A percentile compares a stretch with the other conserved stretches of the same genome.
Conservation (phyloP, 257 asterid genomes). For the Hygrophila difformis region DNA sequence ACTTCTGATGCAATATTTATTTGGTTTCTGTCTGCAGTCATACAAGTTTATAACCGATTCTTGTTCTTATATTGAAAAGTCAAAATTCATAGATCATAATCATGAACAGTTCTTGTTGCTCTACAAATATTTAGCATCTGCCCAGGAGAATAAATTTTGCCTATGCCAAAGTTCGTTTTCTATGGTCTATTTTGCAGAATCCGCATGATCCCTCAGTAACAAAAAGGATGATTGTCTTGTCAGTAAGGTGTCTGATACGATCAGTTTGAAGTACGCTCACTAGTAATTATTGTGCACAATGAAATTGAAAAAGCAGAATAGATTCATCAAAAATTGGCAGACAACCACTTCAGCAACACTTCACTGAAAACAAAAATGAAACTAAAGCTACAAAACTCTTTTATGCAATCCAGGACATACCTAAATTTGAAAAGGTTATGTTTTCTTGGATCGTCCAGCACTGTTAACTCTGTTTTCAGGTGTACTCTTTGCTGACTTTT, state of each 20-base stretch:
- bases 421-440: conserved; percentile 18
- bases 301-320: no score
- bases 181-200: not conserved
- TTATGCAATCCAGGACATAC: conserved; percentile 11
- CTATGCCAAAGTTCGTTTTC: not conserved
- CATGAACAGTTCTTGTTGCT: not conserved
- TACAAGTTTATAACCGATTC: no score
- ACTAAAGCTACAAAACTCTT: conserved; percentile 22
- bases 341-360: no score
- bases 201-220: not conserved
- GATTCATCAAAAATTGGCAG: no score
- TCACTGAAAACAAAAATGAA: conserved; percentile 21
- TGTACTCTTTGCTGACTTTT: conserved; percentile 36
- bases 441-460: conserved; percentile 35
- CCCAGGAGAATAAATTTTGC: not conserved
- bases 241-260: conserved; percentile 7
- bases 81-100: not conserved
- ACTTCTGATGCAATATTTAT: no score
- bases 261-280: not conserved
- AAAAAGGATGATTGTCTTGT: not conserved
- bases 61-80: not conserved
- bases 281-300: no score
- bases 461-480: conserved; percentile 32
- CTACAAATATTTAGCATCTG: not conserved
- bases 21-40: no score